Base-by-base conservation (phyloP, 108 stramenopile genomes). In the Cyclotella sp. region DNA sequence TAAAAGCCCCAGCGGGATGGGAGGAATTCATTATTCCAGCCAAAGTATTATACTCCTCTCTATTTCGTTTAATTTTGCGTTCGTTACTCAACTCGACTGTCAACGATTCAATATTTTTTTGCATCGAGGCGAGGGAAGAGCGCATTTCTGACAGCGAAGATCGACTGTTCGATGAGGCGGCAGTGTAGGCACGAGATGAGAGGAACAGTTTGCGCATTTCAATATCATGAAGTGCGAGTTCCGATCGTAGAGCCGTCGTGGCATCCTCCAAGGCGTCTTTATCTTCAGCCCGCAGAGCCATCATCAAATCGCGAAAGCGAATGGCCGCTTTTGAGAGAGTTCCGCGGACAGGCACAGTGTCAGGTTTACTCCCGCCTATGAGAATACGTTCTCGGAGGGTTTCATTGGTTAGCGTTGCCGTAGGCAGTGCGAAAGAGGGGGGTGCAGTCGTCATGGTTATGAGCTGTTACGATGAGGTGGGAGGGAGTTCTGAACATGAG, bases 351-450 rank as follows among this genome's bases (percentile, higher is more conserved):
- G 58, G 51, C 54, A 27, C 69, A 19, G 64, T 39, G n/a, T 61
- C 30, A n/a, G 60, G 60, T 21, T 61, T 59, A 9, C 77, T 61
- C 18, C 81, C 74, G 21, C 74, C 74, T 6, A 62, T 75, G 29
- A 82, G 74, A 43, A 82, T 75, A 26, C 81, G 61, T 61, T 75
- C 68, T n/a, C 81, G 81, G 63, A 82, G 74, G 24, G 81, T 82
- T 0, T 70, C 70, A 28, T 75, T 68, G 63, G 44, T 62, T 18
- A 75, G 45, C 14, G 70, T 39, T 34, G 63, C 0, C 16, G 59
- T 58, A n/a, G 74, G 19, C 29, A 9, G 61, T 1, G 61, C 61
- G 34, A 30, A 30, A 15, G 61, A 62, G 61, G 61, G n/a, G 0
- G 30, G 10, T n/a, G 14, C 11, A 8, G 61, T n/a, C 34, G 30